Conservation (phyloP, 129 eudicot genomes). For the Gnaphalium uliginosum region DNA sequence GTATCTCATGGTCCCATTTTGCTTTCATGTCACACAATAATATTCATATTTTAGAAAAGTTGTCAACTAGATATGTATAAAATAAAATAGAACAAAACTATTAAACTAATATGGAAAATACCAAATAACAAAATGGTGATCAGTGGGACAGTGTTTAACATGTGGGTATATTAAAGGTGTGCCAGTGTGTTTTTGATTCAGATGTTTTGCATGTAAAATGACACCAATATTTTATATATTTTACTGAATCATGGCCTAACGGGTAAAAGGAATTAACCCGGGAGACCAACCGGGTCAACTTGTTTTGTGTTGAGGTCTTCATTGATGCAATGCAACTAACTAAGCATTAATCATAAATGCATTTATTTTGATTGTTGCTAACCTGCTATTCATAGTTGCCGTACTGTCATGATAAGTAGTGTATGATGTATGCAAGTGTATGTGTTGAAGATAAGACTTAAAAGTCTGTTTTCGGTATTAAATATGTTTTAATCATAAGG, state of each 20-base stretch:
- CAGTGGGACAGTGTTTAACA: slow-evolving; percentile 32
- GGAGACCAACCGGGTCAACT: slow-evolving; percentile 24
- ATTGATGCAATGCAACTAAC: slow-evolving; percentile 22
- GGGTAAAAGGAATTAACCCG: background rate
- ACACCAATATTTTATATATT: background rate
- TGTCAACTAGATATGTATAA: no score
- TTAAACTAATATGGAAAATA: slow-evolving; percentile 3
- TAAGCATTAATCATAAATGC: slow-evolving; percentile 11
- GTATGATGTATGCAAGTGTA: no score
- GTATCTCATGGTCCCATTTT: slow-evolving; percentile 32
- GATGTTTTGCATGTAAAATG: slow-evolving; percentile 15
- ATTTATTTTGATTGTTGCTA: slow-evolving; percentile 31
- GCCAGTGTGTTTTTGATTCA: slow-evolving; percentile 27
- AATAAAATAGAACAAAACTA: background rate
- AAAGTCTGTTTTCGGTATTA: no score
- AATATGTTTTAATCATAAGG: no score
- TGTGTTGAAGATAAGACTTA: no score
- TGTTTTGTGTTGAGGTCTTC: slow-evolving; percentile 12
- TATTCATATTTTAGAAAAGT: no score
- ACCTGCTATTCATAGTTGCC: slow-evolving; percentile 20
- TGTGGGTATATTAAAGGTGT: slow-evolving; percentile 17
- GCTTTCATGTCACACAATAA: background rate
- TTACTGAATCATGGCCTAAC: background rate
- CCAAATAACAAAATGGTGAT: slow-evolving; percentile 23
- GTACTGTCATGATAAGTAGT: no score